phyloP scores from a whole-genome alignment of 2,329 filamentous ascomycete species.

The Sporothrix pallida region DNA sequence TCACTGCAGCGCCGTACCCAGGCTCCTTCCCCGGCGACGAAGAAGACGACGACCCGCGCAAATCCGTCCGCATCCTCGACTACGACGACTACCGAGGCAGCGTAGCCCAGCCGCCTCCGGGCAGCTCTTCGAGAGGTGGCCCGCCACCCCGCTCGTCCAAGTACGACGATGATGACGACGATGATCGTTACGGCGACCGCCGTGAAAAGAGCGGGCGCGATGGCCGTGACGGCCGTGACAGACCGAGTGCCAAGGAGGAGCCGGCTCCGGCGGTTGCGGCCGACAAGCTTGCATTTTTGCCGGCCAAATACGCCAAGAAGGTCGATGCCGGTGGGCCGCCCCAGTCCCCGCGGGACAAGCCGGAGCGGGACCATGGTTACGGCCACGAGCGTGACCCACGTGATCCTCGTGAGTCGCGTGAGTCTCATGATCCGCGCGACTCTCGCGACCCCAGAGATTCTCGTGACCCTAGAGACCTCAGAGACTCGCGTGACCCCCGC shows the following conservation, averaged over 20 bases:
- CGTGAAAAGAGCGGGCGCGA: slow-evolving; percentile 37
- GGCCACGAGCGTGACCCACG: not conserved
- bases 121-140: not conserved
- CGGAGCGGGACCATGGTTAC: not conserved
- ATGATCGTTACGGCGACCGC: slow-evolving; percentile 41
- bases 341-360: slow-evolving; percentile 20
- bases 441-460: not conserved
- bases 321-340: not conserved
- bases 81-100: slow-evolving; percentile 43
- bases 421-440: not conserved
- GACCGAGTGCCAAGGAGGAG: slow-evolving; percentile 40
- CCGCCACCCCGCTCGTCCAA: slow-evolving; percentile 45
- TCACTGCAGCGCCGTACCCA: slow-evolving; percentile 55
- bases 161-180: slow-evolving; percentile 46
- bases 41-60: slow-evolving; percentile 45
- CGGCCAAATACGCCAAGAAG: slow-evolving; percentile 55
- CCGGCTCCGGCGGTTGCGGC: slow-evolving; percentile 44
- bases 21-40: slow-evolving; percentile 51
- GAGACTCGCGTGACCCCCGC: not conserved
- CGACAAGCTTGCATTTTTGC: slow-evolving; percentile 53
- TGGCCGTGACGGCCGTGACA: slow-evolving; percentile 42
- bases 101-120: slow-evolving; percentile 44
- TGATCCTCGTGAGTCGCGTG: not conserved
- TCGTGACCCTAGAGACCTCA: not conserved
- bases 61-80: slow-evolving; percentile 43